Evolutionary conservation across 495 filamentous ascomycete species (phyloP).

Genomic region (Bryoglossum gracile): DNA sequence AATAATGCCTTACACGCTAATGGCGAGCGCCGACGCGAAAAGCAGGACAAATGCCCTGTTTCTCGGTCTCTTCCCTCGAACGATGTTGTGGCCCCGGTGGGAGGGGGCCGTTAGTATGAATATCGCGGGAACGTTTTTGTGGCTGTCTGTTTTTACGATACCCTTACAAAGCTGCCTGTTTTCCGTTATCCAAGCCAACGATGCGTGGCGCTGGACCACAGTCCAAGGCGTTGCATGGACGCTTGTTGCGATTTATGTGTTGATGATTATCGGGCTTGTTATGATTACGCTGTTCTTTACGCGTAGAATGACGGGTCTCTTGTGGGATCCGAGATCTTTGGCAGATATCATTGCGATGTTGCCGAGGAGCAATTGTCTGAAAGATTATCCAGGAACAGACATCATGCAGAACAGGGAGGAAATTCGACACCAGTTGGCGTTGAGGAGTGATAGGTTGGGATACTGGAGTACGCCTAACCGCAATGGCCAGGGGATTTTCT

Average conservation of each 20-base stretch:
- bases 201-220: constrained; percentile 67
- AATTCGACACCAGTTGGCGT: constrained; percentile 38
- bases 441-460: constrained; percentile 59
- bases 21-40: constrained; percentile 51
- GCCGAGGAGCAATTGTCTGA: constrained; percentile 68
- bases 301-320: constrained; percentile 58
- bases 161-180: constrained; percentile 60
- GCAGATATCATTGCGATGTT: constrained; percentile 71
- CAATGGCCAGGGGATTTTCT: constrained; percentile 42
- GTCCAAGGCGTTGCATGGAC: constrained; percentile 74
- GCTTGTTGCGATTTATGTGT: constrained; percentile 62
- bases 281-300: constrained; percentile 39
- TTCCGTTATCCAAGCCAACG: constrained; percentile 47
- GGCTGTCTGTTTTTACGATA: constrained; percentile 57
- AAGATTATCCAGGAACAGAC: constrained; percentile 57
- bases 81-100: constrained; percentile 53
- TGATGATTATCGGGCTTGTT: constrained; percentile 51
- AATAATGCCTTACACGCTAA: constrained; percentile 65
- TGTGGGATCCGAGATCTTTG: constrained; percentile 77
- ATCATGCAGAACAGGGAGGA: constrained; percentile 38
- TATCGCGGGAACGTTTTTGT: constrained; percentile 47
- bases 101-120: constrained; percentile 48
- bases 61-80: constrained; percentile 36
- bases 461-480: constrained; percentile 53
- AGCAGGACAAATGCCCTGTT: constrained; percentile 30